Evolutionary conservation across 257 asterid species (phyloP).

Genomic region (Fraxinus excelsior): DNA sequence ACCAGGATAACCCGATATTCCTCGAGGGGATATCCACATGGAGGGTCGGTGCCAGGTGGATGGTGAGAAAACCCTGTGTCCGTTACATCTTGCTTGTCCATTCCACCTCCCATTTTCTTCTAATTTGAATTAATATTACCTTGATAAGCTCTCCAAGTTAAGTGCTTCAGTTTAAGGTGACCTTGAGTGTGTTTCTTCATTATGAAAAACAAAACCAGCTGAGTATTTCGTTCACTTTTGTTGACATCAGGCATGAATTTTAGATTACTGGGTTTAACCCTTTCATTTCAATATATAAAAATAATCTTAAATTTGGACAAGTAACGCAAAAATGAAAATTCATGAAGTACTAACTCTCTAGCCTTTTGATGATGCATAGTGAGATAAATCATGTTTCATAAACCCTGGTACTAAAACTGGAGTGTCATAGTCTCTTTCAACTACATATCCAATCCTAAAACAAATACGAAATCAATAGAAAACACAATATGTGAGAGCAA

Average conservation of each 20-base stretch:
- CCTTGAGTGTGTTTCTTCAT: neutral
- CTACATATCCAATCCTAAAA: slow-evolving; percentile 3
- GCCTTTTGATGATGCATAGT: no score
- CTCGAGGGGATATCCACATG: neutral
- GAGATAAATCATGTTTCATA: no score
- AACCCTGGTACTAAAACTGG: neutral
- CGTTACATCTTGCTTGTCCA: slow-evolving; percentile 37
- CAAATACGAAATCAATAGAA: neutral
- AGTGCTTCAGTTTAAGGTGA: neutral
- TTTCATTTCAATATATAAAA: neutral
- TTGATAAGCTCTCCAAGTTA: neutral
- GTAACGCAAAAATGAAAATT: neutral
- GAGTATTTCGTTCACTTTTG: neutral
- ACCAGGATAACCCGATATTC: slow-evolving; percentile 37
- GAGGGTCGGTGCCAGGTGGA: slow-evolving; percentile 36
- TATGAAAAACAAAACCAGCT: neutral
- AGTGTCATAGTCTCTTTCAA: neutral
- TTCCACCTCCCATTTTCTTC: slow-evolving; percentile 57
- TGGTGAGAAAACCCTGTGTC: slow-evolving; percentile 52
- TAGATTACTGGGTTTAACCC: neutral
- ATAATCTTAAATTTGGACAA: neutral
- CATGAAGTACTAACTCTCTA: no score
- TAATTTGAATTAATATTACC: slow-evolving; percentile 12
- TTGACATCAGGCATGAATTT: neutral
- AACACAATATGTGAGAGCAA: neutral